phyloP scores from a whole-genome alignment of 140 eudicot genomes.

The Ambrosia hybrid region DNA sequence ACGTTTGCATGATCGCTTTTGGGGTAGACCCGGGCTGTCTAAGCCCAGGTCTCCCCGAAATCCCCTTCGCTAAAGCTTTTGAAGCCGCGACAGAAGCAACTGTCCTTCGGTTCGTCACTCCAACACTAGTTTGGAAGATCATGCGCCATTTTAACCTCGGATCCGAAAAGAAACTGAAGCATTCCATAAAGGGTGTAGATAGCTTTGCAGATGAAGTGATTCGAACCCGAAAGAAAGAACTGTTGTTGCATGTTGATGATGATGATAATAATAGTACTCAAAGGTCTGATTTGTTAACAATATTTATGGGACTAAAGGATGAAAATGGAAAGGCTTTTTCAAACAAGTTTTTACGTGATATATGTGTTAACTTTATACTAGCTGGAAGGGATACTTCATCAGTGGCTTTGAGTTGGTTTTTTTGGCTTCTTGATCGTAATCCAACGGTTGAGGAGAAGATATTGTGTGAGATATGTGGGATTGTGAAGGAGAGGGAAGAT shows the following conservation, averaged over 20 bases:
- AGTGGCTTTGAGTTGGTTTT: slow-evolving; percentile 92
- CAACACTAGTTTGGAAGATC: slow-evolving; percentile 76
- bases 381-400: slow-evolving; percentile 97
- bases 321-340: slow-evolving; percentile 62
- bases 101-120: slow-evolving; percentile 64
- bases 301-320: slow-evolving; percentile 76
- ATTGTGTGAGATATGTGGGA: slow-evolving; percentile 58
- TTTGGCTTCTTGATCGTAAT: slow-evolving; percentile 77
- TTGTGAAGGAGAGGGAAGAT: slow-evolving; percentile 46
- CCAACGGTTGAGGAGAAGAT: slow-evolving; percentile 73
- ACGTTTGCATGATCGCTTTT: slow-evolving; percentile 93
- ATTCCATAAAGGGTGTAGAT: slow-evolving; percentile 69
- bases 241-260: slow-evolving; percentile 31
- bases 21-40: slow-evolving; percentile 95
- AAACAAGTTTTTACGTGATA: slow-evolving; percentile 72
- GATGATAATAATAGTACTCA: slow-evolving; percentile 34
- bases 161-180: slow-evolving; percentile 55
- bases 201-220: slow-evolving; percentile 73
- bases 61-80: slow-evolving; percentile 82
- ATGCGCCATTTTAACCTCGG: slow-evolving; percentile 65
- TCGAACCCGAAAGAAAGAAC: slow-evolving; percentile 68
- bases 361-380: slow-evolving; percentile 82
- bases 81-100: slow-evolving; percentile 90
- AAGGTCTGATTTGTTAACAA: slow-evolving; percentile 74
- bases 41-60: slow-evolving; percentile 63